These are phyloP conservation scores for Areca catechu DNA, from an alignment of 176 grass and related monocot species.

Conservation along the genomic window DNA sequence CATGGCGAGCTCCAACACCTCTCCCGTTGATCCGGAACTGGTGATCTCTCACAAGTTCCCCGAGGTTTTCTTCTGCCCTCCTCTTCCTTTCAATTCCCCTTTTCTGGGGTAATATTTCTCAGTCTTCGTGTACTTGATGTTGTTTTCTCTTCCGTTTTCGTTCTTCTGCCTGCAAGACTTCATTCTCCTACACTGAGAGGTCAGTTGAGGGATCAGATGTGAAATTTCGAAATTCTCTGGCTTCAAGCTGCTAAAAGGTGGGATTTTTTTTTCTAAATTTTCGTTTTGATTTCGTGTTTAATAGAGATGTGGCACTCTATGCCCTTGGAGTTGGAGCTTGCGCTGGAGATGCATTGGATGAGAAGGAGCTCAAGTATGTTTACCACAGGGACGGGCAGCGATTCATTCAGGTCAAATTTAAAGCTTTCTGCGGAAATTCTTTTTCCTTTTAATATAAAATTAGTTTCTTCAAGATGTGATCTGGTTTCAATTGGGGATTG, in stretches of 20 bases:
- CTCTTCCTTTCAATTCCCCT: not conserved
- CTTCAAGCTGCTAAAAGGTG: not conserved
- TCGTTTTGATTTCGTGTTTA: slow-evolving; percentile 14
- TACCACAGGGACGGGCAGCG: slow-evolving; percentile 69
- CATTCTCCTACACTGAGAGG: slow-evolving; percentile 73
- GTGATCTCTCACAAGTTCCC: slow-evolving; percentile 68
- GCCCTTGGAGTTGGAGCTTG: slow-evolving; percentile 81
- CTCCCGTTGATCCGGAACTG: slow-evolving; percentile 39
- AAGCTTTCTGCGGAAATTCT: not conserved
- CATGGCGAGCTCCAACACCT: slow-evolving; percentile 18
- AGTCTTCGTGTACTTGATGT: too few relatives aligned
- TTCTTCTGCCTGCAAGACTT: slow-evolving; percentile 14
- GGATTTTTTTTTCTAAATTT: slow-evolving; percentile 1
- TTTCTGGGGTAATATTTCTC: not conserved
- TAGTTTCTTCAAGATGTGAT: too few relatives aligned
- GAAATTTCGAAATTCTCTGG: too few relatives aligned
- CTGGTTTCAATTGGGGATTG: too few relatives aligned
- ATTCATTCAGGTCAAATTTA: slow-evolving; percentile 48
- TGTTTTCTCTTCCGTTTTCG: too few relatives aligned
- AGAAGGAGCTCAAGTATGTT: slow-evolving; percentile 75
- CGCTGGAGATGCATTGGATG: slow-evolving; percentile 64
- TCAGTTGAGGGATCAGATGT: slow-evolving; percentile 13
- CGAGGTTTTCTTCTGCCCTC: slow-evolving; percentile 33
- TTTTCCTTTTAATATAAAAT: too few relatives aligned
- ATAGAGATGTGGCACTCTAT: slow-evolving; percentile 75